Percentiles rank a stretch among this genome's conserved stretches.
Conservation (phyloP, 2,329 filamentous ascomycete species). For the Alternaria burnsii region DNA sequence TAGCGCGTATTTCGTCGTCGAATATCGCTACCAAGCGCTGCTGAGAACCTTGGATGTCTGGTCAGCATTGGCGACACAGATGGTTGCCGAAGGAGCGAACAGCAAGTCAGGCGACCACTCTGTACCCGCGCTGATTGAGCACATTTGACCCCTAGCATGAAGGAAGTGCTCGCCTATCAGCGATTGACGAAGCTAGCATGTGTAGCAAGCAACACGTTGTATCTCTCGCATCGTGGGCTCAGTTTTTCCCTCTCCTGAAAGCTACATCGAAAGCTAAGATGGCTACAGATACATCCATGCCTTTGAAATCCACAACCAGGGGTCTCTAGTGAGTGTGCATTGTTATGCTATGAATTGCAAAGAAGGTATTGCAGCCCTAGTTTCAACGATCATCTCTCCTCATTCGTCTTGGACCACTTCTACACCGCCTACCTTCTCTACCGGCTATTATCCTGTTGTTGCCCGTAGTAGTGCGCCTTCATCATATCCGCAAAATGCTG, state of each 20-base stretch:
- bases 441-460: not conserved
- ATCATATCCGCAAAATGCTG: constrained; percentile 35
- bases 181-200: not conserved
- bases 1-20: not conserved
- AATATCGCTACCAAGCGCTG: constrained; percentile 7
- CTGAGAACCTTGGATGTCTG: constrained; percentile 14
- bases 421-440: not conserved
- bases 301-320: not conserved
- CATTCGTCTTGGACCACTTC: not conserved
- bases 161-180: not conserved
- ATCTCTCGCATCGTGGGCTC: not conserved
- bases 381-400: not conserved
- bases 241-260: not conserved
- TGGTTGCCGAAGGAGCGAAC: constrained; percentile 1
- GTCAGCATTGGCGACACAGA: constrained; percentile 6
- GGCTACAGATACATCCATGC: not conserved
- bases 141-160: not conserved
- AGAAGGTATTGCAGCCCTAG: not conserved
- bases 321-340: not conserved
- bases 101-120: constrained; percentile 6
- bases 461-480: constrained; percentile 21
- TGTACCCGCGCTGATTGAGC: constrained; percentile 1
- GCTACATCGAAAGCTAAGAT: not conserved
- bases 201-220: not conserved
- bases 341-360: not conserved